Conservation (phyloP, 139 green algal genomes). For the Chlorella vulgaris region DNA sequence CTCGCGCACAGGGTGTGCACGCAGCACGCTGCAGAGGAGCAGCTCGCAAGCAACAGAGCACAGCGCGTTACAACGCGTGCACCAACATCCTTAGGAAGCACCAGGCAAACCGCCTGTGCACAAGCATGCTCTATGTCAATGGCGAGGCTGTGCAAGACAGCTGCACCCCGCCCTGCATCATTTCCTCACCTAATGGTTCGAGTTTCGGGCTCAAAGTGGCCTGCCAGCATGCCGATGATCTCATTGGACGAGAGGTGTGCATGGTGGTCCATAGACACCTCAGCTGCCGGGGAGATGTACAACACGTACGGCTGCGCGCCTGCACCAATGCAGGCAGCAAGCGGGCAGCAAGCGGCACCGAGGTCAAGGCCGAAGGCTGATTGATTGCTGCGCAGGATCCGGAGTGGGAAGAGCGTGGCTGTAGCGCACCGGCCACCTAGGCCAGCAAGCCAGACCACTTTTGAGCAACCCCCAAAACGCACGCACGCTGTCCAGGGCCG, state of each 20-base stretch:
- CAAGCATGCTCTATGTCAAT: not conserved
- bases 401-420: no score
- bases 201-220: slow-evolving; percentile 47
- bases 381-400: not conserved
- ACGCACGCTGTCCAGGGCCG: not conserved
- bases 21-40: slow-evolving; percentile 37
- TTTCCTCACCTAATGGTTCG: slow-evolving; percentile 41
- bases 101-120: no score
- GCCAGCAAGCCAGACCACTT: no score
- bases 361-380: no score
- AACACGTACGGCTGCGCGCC: slow-evolving; percentile 66
- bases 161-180: no score
- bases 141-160: not conserved
- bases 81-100: not conserved
- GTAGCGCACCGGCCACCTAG: no score
- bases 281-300: slow-evolving; percentile 47
- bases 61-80: no score
- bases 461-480: not conserved
- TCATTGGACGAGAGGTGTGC: slow-evolving; percentile 72
- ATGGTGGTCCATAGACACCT: slow-evolving; percentile 80
- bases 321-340: not conserved
- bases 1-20: slow-evolving; percentile 57
- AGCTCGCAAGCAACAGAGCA: no score
- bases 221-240: slow-evolving; percentile 75
- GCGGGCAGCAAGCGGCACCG: no score